Conservation (phyloP, 2,329 filamentous ascomycete genomes). For the Xylaria sp. region DNA sequence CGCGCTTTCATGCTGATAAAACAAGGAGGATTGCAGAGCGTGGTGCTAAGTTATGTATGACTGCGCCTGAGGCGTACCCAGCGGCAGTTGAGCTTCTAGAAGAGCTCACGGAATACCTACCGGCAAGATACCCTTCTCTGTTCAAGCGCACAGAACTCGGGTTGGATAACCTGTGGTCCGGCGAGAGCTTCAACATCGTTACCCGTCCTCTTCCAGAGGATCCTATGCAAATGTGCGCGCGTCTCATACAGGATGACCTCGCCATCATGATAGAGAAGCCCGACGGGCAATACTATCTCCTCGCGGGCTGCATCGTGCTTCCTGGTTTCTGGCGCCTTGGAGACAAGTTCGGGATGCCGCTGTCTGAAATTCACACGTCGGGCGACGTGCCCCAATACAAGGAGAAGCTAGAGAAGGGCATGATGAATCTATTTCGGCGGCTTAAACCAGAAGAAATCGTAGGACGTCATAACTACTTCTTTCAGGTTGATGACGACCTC, state of each 20-base stretch:
- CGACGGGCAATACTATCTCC: conserved; percentile 84
- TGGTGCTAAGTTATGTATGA: conserved; percentile 73
- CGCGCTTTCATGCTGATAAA: conserved; percentile 78
- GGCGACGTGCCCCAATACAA: conserved; percentile 69
- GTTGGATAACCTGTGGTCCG: conserved; percentile 76
- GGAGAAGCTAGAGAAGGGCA: conserved; percentile 52
- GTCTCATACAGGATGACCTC: conserved; percentile 83
- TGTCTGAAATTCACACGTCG: conserved; percentile 82
- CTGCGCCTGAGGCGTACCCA: conserved; percentile 75
- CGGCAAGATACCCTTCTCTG: conserved; percentile 78
- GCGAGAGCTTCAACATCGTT: conserved; percentile 76
- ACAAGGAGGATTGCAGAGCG: conserved; percentile 73
- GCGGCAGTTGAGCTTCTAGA: conserved; percentile 81
- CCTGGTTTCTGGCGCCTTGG: conserved; percentile 85
- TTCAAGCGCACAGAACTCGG: conserved; percentile 72
- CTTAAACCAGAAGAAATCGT: conserved; percentile 74
- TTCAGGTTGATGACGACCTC: conserved; percentile 83
- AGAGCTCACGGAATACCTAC: conserved; percentile 77
- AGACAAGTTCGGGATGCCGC: conserved; percentile 83
- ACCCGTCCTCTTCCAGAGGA: conserved; percentile 75
- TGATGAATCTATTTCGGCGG: conserved; percentile 73
- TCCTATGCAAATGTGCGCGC: conserved; percentile 78
- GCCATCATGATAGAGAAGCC: conserved; percentile 82
- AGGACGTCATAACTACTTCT: conserved; percentile 83
- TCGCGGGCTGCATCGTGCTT: conserved; percentile 79